Evolutionary conservation across 2,329 filamentous ascomycete genomes (phyloP).

Genomic region (Colletotrichum paranaense): DNA sequence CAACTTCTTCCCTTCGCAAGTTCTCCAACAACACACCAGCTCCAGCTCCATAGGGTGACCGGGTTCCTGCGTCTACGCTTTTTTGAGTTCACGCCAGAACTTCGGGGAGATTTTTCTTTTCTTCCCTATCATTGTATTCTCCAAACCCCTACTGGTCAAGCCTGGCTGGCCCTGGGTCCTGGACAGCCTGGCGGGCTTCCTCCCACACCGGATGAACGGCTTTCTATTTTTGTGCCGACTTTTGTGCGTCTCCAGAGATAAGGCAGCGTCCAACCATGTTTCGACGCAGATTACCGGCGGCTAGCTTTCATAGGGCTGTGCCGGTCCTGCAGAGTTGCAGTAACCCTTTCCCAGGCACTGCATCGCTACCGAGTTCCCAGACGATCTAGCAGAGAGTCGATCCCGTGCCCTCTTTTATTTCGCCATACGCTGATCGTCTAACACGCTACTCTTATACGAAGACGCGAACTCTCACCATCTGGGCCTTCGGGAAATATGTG

Average conservation of each 20-base stretch:
- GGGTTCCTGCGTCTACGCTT: not conserved
- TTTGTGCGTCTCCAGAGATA: not conserved
- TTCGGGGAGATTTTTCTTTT: not conserved
- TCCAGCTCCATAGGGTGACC: not conserved
- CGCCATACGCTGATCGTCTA: not conserved
- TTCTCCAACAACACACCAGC: not conserved
- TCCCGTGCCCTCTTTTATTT: not conserved
- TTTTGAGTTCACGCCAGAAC: not conserved
- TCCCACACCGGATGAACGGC: not conserved
- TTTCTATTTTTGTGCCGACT: constrained; percentile 1
- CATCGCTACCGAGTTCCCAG: not conserved
- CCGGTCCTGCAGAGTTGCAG: not conserved
- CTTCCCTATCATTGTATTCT: not conserved
- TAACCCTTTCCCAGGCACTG: not conserved
- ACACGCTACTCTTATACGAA: not conserved
- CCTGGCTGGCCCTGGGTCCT: not conserved
- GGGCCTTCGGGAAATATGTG: not conserved
- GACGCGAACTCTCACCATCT: constrained; percentile 6
- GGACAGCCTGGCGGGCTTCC: not conserved
- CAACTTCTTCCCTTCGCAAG: not conserved
- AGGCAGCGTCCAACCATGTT: constrained; percentile 12
- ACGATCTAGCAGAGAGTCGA: not conserved
- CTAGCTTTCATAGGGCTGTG: constrained; percentile 16
- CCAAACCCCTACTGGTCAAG: not conserved
- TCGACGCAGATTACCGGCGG: constrained; percentile 25